Base-by-base conservation (phyloP, 2,329 filamentous ascomycete species). In the Fusarium beomiforme region DNA sequence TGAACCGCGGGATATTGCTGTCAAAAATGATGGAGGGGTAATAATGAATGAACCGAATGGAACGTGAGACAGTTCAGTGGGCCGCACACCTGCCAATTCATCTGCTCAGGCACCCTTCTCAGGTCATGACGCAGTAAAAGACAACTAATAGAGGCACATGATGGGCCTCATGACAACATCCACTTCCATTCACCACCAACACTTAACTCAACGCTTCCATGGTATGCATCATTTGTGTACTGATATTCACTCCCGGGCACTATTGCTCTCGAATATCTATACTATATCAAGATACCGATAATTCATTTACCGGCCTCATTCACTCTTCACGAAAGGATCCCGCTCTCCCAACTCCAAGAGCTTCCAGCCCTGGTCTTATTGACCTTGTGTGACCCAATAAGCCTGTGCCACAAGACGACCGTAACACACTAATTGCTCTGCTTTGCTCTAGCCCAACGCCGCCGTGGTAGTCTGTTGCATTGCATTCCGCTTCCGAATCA, bases 341-440 rank as follows among this genome's bases (percentile, higher is more conserved):
- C 39, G 50, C 24, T 63, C 64, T 43, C 47, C 34, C 59, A 68
- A 46, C 56, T 59, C 53, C 64, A 71, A 41, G 51, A 49, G n/a
- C 51, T 61, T 56, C 39, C 33, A 64, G 62, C 72, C 73, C 71
- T 59, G 59, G 65, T 59, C 62, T 42, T 33, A 34, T 49, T 42
- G 56, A 63, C 44, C 67, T 61, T 59, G 56, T 59, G 64, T 67
- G 64, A 74, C 68, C 75, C 75, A 76, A 76, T 76, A 67, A 76
- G 73, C 75, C 75, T 56, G 62, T 75, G 75, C 75, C 75, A 76
- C 75, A 76, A 69, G 63, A 66, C 64, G 57, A 64, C 47, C 49
- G 58, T 67, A 61, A 67, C 64, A 68, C 70, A 68, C 68, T 74
- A 71, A 70, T 50, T 61, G 37, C 37, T 56, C 56, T 63, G 47